Conservation (phyloP, 768 basidiomycete genomes). For the Pleurotus salmoneostramineus region DNA sequence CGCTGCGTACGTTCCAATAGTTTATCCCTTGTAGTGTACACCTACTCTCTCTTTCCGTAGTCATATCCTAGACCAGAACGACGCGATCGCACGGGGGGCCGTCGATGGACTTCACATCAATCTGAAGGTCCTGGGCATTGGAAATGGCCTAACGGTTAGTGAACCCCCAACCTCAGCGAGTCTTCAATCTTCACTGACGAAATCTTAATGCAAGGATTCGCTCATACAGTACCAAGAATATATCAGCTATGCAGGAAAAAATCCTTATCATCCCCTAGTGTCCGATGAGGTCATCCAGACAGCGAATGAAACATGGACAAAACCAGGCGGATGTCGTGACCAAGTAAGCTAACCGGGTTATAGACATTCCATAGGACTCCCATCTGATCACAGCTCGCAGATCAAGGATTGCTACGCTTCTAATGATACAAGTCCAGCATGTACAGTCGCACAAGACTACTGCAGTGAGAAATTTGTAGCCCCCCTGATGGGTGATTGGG, state of each 20-base stretch:
- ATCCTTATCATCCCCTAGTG: slow-evolving; percentile 56
- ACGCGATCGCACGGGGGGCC: slow-evolving; percentile 44
- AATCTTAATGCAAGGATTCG: slow-evolving; percentile 25
- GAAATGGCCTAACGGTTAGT: slow-evolving; percentile 56
- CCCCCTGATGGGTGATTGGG: slow-evolving; percentile 50
- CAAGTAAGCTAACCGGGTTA: too few relatives aligned
- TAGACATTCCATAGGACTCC: neutral
- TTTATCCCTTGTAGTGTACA: neutral
- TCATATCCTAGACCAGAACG: slow-evolving; percentile 57
- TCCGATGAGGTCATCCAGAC: slow-evolving; percentile 32
- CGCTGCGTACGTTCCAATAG: slow-evolving; percentile 35
- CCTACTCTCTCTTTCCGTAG: slow-evolving; percentile 15
- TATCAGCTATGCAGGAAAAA: slow-evolving; percentile 48
- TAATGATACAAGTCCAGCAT: slow-evolving; percentile 41
- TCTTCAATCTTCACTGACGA: neutral
- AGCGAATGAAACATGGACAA: slow-evolving; percentile 41
- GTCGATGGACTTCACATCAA: slow-evolving; percentile 46
- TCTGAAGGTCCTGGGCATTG: slow-evolving; percentile 59
- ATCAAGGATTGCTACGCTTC: slow-evolving; percentile 47
- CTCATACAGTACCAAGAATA: slow-evolving; percentile 57
- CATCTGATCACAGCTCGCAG: slow-evolving; percentile 18
- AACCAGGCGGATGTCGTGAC: slow-evolving; percentile 43
- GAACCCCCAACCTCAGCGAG: neutral
- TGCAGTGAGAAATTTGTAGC: slow-evolving; percentile 56
- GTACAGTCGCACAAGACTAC: slow-evolving; percentile 51